Base-by-base conservation (phyloP, 176 grass and related monocot species). In the Elaeis guineensis region DNA sequence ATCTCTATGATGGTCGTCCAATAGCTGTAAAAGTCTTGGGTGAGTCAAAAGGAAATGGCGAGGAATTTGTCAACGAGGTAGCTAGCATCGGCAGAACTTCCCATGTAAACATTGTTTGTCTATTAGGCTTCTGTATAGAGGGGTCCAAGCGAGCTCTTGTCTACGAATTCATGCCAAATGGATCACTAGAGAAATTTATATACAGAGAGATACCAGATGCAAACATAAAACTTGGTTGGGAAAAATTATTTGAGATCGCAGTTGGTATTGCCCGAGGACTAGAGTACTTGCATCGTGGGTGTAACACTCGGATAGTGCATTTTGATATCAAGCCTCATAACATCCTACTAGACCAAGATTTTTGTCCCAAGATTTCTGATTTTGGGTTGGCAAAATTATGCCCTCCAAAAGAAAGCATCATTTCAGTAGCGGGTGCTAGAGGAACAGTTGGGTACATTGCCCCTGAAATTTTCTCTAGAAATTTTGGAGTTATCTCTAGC, bases 201-300 rank as follows among this genome's bases (percentile, higher is more conserved):
- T 54, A 19, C 25, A 55, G 55, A 16, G 23, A 25, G 3, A 32
- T 49, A 15, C 11, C 19, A 59, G 14, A 62, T 53, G 51, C 44
- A 18, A 61, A 62, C 17, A 58, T 32, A 50, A 22, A n/a, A 48
- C 48, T 55, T 3, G 21, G 64, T 16, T 88, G 79, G 72, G 70
- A 66, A 59, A 76, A 57, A 17, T 48, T 77, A 30, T 77, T 60
- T 3, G 80, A 77, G 50, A 74, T 89, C 17, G 59, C 59, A 1
- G 58, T 74, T 5, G 77, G 85, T 55, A 67, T 80, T 3, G 77
- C 85, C 20, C 72, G 73, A 1, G 85, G 85, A 5, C 62, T 89
- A 0, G 76, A 89, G 66, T 89, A 89, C 44, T 72, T 89, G 20
- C 85, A 84, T 19, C 26, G 68, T 18, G 72, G 80, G 1, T 89